Evolutionary conservation across 2,329 filamentous ascomycete species (phyloP).

Genomic region (Fusarium lyarnte): DNA sequence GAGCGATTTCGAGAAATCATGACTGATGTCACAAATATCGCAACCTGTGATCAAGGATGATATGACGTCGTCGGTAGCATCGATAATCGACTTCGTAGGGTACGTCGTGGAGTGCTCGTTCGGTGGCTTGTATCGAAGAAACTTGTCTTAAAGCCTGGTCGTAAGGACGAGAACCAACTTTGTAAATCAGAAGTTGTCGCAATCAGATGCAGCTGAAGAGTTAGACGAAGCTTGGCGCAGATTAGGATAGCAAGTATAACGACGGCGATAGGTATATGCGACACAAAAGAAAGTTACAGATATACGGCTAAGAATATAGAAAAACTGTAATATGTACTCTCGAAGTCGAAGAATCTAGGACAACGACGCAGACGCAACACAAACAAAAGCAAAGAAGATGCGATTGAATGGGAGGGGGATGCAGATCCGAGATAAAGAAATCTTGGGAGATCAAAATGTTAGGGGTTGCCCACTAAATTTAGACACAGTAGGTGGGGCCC

Average conservation of each 20-base stretch:
- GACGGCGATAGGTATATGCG: background rate
- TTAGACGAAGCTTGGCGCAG: background rate
- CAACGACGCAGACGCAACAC: background rate
- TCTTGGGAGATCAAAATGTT: conserved; percentile 29
- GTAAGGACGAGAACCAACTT: background rate
- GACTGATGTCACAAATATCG: conserved; percentile 4
- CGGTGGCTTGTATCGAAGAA: background rate
- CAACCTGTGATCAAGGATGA: background rate
- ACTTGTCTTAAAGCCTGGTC: background rate
- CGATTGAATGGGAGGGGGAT: background rate
- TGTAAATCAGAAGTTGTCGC: background rate
- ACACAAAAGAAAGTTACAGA: background rate
- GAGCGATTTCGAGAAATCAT: conserved; percentile 31
- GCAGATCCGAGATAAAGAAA: conserved; percentile 26
- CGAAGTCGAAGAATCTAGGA: background rate
- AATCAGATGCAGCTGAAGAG: conserved; percentile 9
- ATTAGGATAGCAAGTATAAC: background rate
- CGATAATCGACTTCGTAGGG: background rate
- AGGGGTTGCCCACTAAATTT: conserved; percentile 16
- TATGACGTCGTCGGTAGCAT: conserved; percentile 13
- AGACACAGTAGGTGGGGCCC: background rate
- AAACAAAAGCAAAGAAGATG: conserved; percentile 9
- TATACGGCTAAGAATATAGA: background rate
- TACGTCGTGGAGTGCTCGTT: background rate
- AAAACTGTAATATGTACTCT: conserved; percentile 6